phyloP scores from a whole-genome alignment of 2,329 filamentous ascomycete genomes.

The Diplodia intermedia region DNA sequence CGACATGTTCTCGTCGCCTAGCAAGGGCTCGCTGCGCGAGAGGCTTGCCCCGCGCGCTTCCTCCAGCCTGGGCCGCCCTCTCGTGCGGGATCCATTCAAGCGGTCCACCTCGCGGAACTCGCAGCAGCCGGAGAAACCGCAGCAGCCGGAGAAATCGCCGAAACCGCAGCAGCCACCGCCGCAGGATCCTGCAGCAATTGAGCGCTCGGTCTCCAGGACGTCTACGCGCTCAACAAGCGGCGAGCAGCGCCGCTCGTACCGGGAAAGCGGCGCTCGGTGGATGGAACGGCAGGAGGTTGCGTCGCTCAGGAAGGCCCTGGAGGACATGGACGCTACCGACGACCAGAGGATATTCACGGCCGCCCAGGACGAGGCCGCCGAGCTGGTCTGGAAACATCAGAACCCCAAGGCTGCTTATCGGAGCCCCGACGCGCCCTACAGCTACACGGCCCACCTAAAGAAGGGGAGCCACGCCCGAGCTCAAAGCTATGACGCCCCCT shows the following conservation, averaged over 20 bases:
- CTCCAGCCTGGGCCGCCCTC: conserved; percentile 33
- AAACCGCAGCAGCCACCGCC: neutral
- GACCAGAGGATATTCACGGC: conserved; percentile 70
- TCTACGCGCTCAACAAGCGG: conserved; percentile 55
- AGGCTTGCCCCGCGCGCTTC: conserved; percentile 36
- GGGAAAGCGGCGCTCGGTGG: conserved; percentile 76
- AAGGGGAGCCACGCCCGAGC: conserved; percentile 73
- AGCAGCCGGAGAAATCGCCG: too few relatives aligned
- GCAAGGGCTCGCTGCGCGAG: conserved; percentile 46
- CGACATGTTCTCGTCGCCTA: conserved; percentile 42
- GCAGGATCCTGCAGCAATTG: conserved; percentile 46
- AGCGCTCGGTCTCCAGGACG: conserved; percentile 56
- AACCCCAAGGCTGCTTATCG: conserved; percentile 71
- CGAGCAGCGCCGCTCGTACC: conserved; percentile 67
- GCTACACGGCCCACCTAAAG: conserved; percentile 71
- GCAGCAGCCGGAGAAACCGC: conserved; percentile 40
- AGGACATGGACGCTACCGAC: conserved; percentile 73
- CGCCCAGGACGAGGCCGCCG: conserved; percentile 77
- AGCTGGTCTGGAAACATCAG: conserved; percentile 79
- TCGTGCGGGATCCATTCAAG: conserved; percentile 49
- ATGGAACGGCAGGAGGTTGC: conserved; percentile 81
- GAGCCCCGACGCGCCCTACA: conserved; percentile 55
- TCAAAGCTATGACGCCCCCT: conserved; percentile 46
- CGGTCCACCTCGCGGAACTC: conserved; percentile 49
- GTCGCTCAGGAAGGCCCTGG: conserved; percentile 73